Base-by-base conservation (phyloP, 495 filamentous ascomycete species). In the Cetradonia linearis region DNA sequence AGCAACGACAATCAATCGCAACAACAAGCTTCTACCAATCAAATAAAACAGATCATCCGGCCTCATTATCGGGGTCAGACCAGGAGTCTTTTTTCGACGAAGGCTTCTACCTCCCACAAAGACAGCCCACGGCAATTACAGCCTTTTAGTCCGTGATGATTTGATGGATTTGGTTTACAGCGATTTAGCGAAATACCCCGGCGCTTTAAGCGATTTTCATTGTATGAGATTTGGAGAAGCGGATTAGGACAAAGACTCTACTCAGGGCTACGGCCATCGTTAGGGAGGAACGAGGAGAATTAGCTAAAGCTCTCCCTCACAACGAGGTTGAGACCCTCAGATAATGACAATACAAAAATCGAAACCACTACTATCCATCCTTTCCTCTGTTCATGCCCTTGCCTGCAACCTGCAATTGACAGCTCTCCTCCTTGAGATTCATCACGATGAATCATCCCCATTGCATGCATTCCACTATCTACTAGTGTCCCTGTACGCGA, bases 81-180 rank as follows among this genome's bases (percentile, higher is more conserved):
- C 73, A 77, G 55, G 36, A 66, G 16, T 65, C 69, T 61, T 79
- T 83, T 65, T 82, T 84, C 69, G 82, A 82, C 53, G 70, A 81
- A 57, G 77, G 78, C 67, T 86, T 79, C 74, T 86, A 83, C 70
- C 75, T 81, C 62, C 76, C 81, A 63, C 75, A 72, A 65, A 67
- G 76, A 59, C 72, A 71, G 67, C 71, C 71, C 64, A 70, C 68
- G 60, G 66, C 74, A 28, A 70, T 79, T 58, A 70, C 74, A 60
- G 73, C 76, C 58, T 79, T 72, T 59, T 75, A 70, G 72, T 67
- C 64, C 63, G 69, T 52, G 65, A 64, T 65, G 67, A 65, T 69
- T 63, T 63, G 63, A 61, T 66, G 63, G 71, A 69, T 70, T n/a
- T 71, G 67, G 69, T 73, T 75, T 65, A 71, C 66, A 72, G 67